A percentile compares a stretch with the other conserved stretches of the same genome.
These are phyloP conservation scores for Aspergillus olivimuriae DNA, from an alignment of 495 filamentous ascomycete genomes.

Conservation along the genomic window DNA sequence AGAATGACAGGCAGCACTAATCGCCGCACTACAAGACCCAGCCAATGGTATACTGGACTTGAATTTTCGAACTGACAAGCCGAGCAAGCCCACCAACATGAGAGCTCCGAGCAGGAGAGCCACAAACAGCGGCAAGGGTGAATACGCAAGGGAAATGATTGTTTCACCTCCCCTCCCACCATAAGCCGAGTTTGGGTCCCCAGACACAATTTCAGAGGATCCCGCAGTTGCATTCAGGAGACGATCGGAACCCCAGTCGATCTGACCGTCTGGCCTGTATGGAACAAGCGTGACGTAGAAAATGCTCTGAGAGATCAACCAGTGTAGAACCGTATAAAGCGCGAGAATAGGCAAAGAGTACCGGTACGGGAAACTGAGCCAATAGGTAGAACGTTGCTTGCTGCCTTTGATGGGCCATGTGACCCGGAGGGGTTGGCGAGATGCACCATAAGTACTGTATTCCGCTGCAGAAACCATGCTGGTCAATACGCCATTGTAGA, in stretches of 20 bases:
- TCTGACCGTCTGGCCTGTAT: background rate
- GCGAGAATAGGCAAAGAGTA: conserved; percentile 28
- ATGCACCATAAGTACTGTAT: conserved; percentile 22
- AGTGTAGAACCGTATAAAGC: conserved; percentile 25
- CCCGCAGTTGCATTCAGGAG: background rate
- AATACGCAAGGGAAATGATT: conserved; percentile 20
- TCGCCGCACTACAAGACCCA: conserved; percentile 32
- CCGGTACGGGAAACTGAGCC: conserved; percentile 31
- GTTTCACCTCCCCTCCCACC: background rate
- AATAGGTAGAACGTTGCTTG: conserved; percentile 41
- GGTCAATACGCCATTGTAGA: conserved; percentile 34
- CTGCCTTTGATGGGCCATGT: conserved; percentile 27
- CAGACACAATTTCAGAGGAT: background rate
- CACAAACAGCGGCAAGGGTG: conserved; percentile 21
- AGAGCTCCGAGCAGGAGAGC: conserved; percentile 19
- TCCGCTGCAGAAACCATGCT: conserved; percentile 33
- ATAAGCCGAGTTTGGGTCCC: background rate
- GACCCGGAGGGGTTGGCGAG: conserved; percentile 36
- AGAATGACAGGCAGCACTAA: conserved; percentile 43
- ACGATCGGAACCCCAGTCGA: background rate
- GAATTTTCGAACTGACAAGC: conserved; percentile 17
- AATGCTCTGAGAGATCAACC: conserved; percentile 34
- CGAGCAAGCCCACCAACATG: conserved; percentile 7
- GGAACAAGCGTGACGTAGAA: conserved; percentile 23
- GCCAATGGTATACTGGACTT: conserved; percentile 31